phyloP scores from a whole-genome alignment of 176 grass and related monocot genomes.

The Saccharum spontaneum region DNA sequence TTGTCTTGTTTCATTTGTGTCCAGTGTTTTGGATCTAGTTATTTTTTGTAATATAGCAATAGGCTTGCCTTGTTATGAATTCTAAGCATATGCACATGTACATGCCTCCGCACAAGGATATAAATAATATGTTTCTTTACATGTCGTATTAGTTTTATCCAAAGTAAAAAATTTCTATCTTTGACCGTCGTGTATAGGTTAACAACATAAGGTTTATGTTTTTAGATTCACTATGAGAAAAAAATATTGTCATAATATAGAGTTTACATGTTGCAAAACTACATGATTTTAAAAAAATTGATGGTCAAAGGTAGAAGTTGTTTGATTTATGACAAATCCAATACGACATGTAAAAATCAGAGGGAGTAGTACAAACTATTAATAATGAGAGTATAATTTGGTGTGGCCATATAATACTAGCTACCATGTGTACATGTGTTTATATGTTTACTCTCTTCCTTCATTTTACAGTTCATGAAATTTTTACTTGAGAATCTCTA shows the following conservation, averaged over 20 bases:
- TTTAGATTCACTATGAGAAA: neutral
- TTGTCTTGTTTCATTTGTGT: slow-evolving; percentile 28
- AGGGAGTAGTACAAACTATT: neutral
- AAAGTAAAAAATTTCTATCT: neutral
- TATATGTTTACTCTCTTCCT: neutral
- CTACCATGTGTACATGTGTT: neutral
- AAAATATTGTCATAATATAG: neutral
- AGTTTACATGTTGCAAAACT: neutral
- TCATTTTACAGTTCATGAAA: neutral
- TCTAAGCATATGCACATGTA: neutral
- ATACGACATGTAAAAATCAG: neutral
- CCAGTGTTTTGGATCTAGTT: neutral
- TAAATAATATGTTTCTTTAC: neutral
- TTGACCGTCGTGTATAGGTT: neutral
- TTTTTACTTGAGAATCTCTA: neutral
- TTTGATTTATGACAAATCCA: neutral
- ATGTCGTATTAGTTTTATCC: neutral
- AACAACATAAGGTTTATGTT: neutral
- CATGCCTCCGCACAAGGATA: neutral
- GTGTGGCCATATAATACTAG: neutral
- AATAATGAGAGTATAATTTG: neutral
- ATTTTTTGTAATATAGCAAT: slow-evolving; percentile 4
- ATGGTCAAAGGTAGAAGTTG: neutral
- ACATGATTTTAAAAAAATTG: no score
- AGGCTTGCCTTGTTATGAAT: neutral